A percentile compares a stretch with the other conserved stretches of the same genome.
These are phyloP conservation scores for Albizia julibrissin DNA, from an alignment of 306 rosid genomes.

Conservation along the genomic window DNA sequence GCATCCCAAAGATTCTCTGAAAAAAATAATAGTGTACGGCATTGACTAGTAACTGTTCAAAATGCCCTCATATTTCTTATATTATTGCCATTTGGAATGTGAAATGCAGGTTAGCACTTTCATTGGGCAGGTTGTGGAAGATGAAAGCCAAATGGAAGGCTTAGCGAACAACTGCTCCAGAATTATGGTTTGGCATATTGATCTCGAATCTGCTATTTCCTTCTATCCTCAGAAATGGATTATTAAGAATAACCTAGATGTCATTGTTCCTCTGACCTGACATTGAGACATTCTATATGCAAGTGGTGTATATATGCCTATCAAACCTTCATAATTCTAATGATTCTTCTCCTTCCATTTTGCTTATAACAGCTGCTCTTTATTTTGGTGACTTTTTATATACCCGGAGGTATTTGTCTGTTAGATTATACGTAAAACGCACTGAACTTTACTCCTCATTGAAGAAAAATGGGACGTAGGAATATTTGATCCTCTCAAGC, in stretches of 20 bases:
- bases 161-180: conserved; percentile 62
- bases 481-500: conserved; percentile 25
- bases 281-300: conserved; percentile 21
- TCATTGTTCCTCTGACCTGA: conserved; percentile 48
- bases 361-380: background rate
- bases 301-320: conserved; percentile 31
- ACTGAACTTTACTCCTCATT: conserved; percentile 20
- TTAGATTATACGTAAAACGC: background rate
- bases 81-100: conserved; percentile 31
- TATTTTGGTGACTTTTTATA: conserved; percentile 9
- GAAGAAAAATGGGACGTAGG: conserved; percentile 17
- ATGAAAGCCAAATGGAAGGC: conserved; percentile 95
- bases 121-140: conserved; percentile 81
- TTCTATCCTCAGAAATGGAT: conserved; percentile 69
- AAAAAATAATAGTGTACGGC: background rate
- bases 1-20: conserved; percentile 14
- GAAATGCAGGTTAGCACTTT: conserved; percentile 72
- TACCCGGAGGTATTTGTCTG: conserved; percentile 8
- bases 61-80: background rate
- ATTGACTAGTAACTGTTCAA: conserved; percentile 6
- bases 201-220: conserved; percentile 46
- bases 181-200: conserved; percentile 78
- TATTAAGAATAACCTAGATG: conserved; percentile 59
- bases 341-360: conserved; percentile 15
- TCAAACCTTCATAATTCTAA: conserved; percentile 22